Conservation (phyloP, 2,329 filamentous ascomycete genomes). For the Rosellinia necatrix region DNA sequence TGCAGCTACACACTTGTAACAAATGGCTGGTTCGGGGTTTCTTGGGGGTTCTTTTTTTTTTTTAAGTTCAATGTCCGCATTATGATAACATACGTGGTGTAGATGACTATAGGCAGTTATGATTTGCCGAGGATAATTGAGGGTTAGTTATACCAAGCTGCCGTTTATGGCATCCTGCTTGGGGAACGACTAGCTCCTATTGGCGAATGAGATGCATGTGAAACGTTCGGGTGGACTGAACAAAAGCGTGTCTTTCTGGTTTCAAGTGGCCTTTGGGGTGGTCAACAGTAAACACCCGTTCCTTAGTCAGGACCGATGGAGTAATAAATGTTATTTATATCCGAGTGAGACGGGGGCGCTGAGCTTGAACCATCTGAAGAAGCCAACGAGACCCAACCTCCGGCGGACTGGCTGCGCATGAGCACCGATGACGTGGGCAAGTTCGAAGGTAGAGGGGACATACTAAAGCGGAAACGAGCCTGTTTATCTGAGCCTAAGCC, state of each 20-base stretch:
- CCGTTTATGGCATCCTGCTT: not conserved
- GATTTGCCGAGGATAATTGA: not conserved
- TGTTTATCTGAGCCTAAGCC: too few species aligned
- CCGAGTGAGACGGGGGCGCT: not conserved
- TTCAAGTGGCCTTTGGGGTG: not conserved
- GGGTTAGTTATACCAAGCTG: not conserved
- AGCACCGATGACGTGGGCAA: too few species aligned
- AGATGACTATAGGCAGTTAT: too few species aligned
- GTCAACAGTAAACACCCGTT: slow-evolving; percentile 17
- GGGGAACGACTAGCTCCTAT: slow-evolving; percentile 2
- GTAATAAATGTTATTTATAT: not conserved
- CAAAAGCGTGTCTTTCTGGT: not conserved
- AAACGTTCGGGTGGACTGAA: slow-evolving; percentile 20
- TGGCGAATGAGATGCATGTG: slow-evolving; percentile 18
- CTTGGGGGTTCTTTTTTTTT: too few species aligned
- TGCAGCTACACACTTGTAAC: too few species aligned
- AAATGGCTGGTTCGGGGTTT: too few species aligned
- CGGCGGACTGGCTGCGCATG: too few species aligned
- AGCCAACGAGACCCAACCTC: not conserved
- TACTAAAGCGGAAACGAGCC: too few species aligned
- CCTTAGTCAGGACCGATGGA: not conserved
- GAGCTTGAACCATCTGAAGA: not conserved
- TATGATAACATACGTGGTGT: too few species aligned
- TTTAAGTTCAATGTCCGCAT: too few species aligned
- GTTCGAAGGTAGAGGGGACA: too few species aligned